Evolutionary conservation across 163 green algal genomes (phyloP).

Genomic region (Trebouxia gelatinosa): DNA sequence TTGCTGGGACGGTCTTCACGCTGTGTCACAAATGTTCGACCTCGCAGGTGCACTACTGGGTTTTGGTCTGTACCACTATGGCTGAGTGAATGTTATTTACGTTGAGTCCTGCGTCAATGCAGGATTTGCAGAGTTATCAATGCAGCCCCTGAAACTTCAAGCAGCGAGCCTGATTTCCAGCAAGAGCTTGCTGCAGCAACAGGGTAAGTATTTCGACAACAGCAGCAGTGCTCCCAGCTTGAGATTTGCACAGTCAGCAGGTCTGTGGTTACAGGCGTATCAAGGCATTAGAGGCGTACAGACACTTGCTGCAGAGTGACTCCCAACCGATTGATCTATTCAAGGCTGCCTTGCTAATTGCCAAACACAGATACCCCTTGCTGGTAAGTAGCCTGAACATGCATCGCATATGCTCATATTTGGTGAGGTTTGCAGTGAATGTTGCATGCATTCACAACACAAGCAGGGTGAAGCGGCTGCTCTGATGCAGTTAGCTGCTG

Average conservation of each 20-base stretch:
- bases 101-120: too few species aligned
- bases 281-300: constrained; percentile 1
- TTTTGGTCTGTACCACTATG: too few species aligned
- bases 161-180: background rate
- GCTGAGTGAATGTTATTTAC: too few species aligned
- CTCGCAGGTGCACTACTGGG: too few species aligned
- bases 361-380: constrained; percentile 36
- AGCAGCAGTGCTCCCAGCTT: background rate
- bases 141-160: too few species aligned
- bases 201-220: background rate
- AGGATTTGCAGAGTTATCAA: too few species aligned
- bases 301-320: constrained; percentile 1
- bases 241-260: background rate
- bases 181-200: background rate
- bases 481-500: too few species aligned
- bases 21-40: too few species aligned
- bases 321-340: constrained; percentile 29
- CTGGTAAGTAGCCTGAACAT: constrained; percentile 11
- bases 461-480: too few species aligned
- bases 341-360: constrained; percentile 41
- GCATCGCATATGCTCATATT: background rate
- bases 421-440: background rate
- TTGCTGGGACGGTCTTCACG: too few species aligned
- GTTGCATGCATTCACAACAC: background rate
- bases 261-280: background rate